Base-by-base conservation (phyloP, 2,329 filamentous ascomycete species). In the Helicocarpus griseus region DNA sequence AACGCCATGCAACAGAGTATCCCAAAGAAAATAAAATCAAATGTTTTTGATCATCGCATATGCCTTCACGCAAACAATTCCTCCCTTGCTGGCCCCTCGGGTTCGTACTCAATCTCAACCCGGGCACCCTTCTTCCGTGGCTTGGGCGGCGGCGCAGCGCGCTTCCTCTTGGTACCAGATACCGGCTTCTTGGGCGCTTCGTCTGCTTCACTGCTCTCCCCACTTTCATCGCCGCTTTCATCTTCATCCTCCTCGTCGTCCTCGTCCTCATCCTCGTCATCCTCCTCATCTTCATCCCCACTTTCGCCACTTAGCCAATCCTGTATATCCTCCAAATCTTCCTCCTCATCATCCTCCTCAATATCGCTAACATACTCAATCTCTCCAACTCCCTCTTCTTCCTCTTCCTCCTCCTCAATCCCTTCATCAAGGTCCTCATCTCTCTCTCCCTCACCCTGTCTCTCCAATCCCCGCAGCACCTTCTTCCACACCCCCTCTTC, bases 401-500 rank as follows among this genome's bases (percentile, higher is more conserved):
- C 79, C 61, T 87, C 83, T 39, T 82, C 76, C 45, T 87, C 81
- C 3, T 87, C 85, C 59, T 87, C 83, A 57, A 94, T 82, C 8
- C 90, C 91, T 60, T 90, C 83, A 66, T 96, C 91, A 67, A 93
- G 70, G 67, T 97, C 91, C 72, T 89, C 82, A 67, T 96, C 91
- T 50, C 88, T 77, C 57, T 81, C 77, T 41, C 86, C 91, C 63
- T 94, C 83, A 53, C 91, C 90, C 61, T 86, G 85, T 60, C 86
- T 80, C 78, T 98, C 93, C 70, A 98, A 77, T 3, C 89, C 89
- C 55, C 84, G 83, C 60, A 98, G 81, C 6, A 98, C 93, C 79
- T 90, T 95, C 79, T 94, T 94, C 93, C 93, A 98, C 55, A 98
- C 89, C 13, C 81, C 79, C 68, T 96, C 89, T 69, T 94, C 93